Evolutionary conservation across 1,284 basidiomycete genomes (phyloP).

Genomic region (Abortiporus biennis): DNA sequence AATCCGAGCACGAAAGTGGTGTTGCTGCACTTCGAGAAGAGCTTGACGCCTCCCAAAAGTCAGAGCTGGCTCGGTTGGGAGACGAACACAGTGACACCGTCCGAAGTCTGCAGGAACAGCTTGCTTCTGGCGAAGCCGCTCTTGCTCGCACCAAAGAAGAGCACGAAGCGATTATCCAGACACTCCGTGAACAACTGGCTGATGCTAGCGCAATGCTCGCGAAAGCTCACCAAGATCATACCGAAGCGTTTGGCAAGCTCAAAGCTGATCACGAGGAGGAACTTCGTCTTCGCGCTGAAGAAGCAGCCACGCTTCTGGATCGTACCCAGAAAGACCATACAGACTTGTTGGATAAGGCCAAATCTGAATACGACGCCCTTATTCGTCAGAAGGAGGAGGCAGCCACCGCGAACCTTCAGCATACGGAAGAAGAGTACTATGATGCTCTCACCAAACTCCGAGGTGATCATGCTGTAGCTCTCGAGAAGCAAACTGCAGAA

Average conservation of each 20-base stretch:
- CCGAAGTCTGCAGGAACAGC: neutral
- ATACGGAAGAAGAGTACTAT: slow-evolving; percentile 76
- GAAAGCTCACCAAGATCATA: slow-evolving; percentile 45
- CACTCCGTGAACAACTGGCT: slow-evolving; percentile 39
- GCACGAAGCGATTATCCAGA: slow-evolving; percentile 28
- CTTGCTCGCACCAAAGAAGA: slow-evolving; percentile 13
- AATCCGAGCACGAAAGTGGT: slow-evolving; percentile 31
- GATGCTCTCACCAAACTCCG: slow-evolving; percentile 69
- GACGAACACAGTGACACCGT: slow-evolving; percentile 14
- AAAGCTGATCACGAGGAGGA: slow-evolving; percentile 25
- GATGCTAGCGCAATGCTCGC: slow-evolving; percentile 35
- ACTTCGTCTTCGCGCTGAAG: slow-evolving; percentile 34
- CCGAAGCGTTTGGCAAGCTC: slow-evolving; percentile 29
- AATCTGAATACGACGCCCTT: slow-evolving; percentile 46
- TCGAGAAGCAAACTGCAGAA: slow-evolving; percentile 57
- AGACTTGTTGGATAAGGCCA: slow-evolving; percentile 39
- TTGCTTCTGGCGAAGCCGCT: neutral
- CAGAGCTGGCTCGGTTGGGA: too few species aligned
- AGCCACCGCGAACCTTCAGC: slow-evolving; percentile 45
- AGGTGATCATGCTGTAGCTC: slow-evolving; percentile 54
- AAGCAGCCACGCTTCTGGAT: slow-evolving; percentile 41
- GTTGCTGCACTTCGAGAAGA: slow-evolving; percentile 30
- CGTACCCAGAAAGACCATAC: slow-evolving; percentile 47
- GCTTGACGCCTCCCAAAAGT: slow-evolving; percentile 29
- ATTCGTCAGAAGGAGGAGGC: slow-evolving; percentile 59